phyloP scores from a whole-genome alignment of 768 basidiomycete species.

The Pleurotus cornucopiae region DNA sequence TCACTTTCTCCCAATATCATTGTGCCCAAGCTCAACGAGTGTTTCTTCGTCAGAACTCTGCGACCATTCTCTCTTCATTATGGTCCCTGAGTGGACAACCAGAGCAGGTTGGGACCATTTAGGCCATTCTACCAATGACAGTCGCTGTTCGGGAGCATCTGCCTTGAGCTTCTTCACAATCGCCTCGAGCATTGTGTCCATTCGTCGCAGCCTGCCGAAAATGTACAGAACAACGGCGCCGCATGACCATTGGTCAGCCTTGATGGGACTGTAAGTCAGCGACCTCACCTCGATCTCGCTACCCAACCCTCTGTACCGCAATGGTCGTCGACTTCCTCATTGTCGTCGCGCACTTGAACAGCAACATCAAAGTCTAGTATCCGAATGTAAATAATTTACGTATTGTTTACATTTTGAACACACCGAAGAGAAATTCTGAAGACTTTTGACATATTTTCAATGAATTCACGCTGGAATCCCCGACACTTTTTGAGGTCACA shows the following conservation, averaged over 20 bases:
- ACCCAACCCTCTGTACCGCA: constrained; percentile 7
- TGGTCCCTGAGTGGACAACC: too few relatives aligned
- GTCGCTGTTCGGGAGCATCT: background rate
- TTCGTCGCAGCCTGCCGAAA: background rate
- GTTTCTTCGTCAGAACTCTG: too few relatives aligned
- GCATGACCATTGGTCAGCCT: constrained; percentile 11
- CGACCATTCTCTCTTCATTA: too few relatives aligned
- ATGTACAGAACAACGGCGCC: constrained; percentile 8
- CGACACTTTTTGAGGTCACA: too few relatives aligned
- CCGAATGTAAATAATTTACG: too few relatives aligned
- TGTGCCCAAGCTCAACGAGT: too few relatives aligned
- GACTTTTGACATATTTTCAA: too few relatives aligned
- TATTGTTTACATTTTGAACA: too few relatives aligned
- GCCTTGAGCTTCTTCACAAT: constrained; percentile 1
- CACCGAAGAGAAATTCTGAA: too few relatives aligned
- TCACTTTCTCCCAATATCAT: too few relatives aligned
- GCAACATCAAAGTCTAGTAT: constrained; percentile 8
- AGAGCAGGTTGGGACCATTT: background rate
- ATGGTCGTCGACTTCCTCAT: background rate
- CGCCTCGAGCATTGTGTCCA: background rate
- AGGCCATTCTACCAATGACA: constrained; percentile 1
- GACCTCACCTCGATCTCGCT: constrained; percentile 8
- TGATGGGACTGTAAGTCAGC: constrained; percentile 9
- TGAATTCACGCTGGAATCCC: too few relatives aligned
- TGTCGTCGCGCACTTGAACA: constrained; percentile 1